These are phyloP conservation scores for Catenaria anguillulae DNA, from an alignment of 371 early-diverging fungal genomes.

Conservation along the genomic window DNA sequence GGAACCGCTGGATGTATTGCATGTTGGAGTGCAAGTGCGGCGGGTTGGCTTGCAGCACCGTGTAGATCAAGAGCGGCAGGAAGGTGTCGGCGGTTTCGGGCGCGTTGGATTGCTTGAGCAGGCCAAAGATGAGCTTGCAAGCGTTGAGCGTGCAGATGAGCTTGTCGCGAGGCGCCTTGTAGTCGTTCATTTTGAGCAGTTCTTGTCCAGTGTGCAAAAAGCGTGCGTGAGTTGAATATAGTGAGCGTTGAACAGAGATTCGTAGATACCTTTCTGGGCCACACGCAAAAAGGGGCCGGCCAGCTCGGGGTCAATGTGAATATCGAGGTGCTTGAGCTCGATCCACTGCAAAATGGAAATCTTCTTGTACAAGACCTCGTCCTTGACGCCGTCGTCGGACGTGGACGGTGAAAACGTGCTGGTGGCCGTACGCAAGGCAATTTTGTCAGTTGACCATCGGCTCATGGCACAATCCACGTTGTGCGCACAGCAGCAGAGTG, in stretches of 20 bases:
- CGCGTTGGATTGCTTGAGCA: conserved; percentile 20
- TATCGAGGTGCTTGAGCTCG: conserved; percentile 46
- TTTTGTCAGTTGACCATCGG: background rate
- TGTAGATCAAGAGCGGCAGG: conserved; percentile 67
- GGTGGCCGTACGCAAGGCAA: background rate
- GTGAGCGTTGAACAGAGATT: background rate
- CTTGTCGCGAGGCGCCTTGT: conserved; percentile 74
- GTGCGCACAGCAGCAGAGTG: no score
- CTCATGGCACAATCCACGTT: no score
- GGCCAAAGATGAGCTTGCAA: conserved; percentile 64
- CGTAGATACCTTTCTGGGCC: conserved; percentile 30
- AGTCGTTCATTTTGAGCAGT: conserved; percentile 62
- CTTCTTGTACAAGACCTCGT: conserved; percentile 60
- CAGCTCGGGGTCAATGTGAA: conserved; percentile 34
- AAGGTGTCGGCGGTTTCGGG: conserved; percentile 63
- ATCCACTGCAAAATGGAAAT: conserved; percentile 66
- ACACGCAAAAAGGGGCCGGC: conserved; percentile 53
- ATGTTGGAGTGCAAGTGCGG: conserved; percentile 63
- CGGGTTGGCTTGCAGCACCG: conserved; percentile 58
- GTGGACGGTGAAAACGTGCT: conserved; percentile 54
- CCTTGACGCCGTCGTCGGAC: conserved; percentile 63
- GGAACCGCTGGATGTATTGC: conserved; percentile 66
- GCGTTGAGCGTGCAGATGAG: conserved; percentile 74
- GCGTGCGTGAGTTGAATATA: conserved; percentile 13
- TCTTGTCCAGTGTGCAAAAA: conserved; percentile 26